Evolutionary conservation across 345 rosid genomes (phyloP).

Genomic region (Mangifera indica): DNA sequence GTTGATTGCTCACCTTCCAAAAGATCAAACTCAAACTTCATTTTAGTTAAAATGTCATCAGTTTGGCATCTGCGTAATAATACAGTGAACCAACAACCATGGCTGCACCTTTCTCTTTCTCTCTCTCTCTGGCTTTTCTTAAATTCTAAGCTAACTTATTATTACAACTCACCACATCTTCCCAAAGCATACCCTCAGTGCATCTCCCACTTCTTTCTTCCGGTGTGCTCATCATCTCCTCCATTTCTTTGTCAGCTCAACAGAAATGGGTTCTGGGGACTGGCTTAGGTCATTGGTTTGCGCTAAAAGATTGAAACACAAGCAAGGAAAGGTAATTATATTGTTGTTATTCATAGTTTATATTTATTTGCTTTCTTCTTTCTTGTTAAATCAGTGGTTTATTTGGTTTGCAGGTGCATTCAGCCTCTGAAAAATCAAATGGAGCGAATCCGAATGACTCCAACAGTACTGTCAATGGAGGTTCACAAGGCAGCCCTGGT

Average conservation of each 20-base stretch:
- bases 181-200: not conserved
- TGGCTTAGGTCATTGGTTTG: conserved; percentile 49
- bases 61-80: not conserved
- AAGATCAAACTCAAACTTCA: conserved; percentile 40
- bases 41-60: conserved; percentile 42
- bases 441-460: conserved; percentile 21
- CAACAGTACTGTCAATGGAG: conserved; percentile 19
- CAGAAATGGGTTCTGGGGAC: conserved; percentile 57
- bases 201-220: conserved; percentile 6
- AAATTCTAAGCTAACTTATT: conserved; percentile 20
- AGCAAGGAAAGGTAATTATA: conserved; percentile 41
- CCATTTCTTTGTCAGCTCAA: conserved; percentile 1
- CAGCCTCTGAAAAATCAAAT: conserved; percentile 40
- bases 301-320: conserved; percentile 39
- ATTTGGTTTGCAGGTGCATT: conserved; percentile 36
- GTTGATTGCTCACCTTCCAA: conserved; percentile 34
- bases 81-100: too few species aligned
- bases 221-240: conserved; percentile 23
- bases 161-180: conserved; percentile 16
- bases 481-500: conserved; percentile 3
- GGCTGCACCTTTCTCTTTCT: not conserved
- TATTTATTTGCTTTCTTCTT: too few species aligned
- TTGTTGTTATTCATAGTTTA: too few species aligned
- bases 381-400: not conserved
- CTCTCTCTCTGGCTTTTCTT: conserved; percentile 13